Conservation (phyloP, 345 rosid species). For the Eucalyptus leucophloia region DNA sequence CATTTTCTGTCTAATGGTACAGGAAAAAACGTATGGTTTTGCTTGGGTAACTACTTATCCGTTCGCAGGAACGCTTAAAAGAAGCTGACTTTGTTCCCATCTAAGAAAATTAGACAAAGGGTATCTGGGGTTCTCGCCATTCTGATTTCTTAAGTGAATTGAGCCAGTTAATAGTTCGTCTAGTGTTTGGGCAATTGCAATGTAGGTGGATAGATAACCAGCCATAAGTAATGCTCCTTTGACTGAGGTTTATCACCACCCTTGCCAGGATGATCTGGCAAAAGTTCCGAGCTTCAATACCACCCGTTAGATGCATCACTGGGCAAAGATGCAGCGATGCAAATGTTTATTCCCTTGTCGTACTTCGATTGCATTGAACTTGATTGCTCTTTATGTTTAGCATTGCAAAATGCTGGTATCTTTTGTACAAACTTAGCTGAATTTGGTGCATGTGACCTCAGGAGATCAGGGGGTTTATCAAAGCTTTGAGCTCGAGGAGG, state of each 20-base stretch:
- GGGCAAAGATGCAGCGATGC: background rate
- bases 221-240: background rate
- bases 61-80: background rate
- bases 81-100: background rate
- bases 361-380: background rate
- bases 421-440: background rate
- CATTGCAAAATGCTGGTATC: background rate
- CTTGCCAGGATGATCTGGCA: background rate
- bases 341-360: background rate
- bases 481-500: conserved; percentile 11
- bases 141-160: background rate
- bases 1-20: background rate
- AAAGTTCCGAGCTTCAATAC: background rate
- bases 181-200: background rate
- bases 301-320: background rate
- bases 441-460: background rate
- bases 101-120: background rate
- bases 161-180: background rate
- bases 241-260: background rate
- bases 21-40: background rate
- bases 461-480: conserved; percentile 21
- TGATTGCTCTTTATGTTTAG: background rate
- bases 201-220: background rate
- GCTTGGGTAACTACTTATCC: background rate
- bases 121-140: background rate